phyloP scores from a whole-genome alignment of 129 eudicot genomes.

The Chrysanthemum lavandulifolium region DNA sequence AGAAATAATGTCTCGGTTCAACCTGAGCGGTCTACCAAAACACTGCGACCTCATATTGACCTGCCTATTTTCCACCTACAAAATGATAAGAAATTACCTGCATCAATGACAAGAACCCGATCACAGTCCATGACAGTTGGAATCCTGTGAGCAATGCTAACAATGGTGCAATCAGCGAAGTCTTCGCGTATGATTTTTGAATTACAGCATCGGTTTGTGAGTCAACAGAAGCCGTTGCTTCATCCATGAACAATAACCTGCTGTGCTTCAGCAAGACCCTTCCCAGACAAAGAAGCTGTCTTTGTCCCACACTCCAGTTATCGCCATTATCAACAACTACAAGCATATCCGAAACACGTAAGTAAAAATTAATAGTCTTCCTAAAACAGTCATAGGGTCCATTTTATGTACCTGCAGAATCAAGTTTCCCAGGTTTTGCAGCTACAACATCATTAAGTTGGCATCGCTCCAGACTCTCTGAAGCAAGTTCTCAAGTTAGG shows the following conservation, averaged over 20 bases:
- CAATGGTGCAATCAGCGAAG: slow-evolving; percentile 70
- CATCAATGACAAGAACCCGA: slow-evolving; percentile 82
- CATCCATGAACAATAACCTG: slow-evolving; percentile 41
- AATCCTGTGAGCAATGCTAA: slow-evolving; percentile 98
- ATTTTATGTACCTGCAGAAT: slow-evolving; percentile 27
- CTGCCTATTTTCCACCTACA: neutral
- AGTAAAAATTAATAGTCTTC: neutral
- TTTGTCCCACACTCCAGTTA: slow-evolving; percentile 44
- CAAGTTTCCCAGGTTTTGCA: slow-evolving; percentile 41
- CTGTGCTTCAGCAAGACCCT: slow-evolving; percentile 39
- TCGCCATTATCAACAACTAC: slow-evolving; percentile 40
- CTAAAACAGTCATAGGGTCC: neutral
- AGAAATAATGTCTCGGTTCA: too few species aligned
- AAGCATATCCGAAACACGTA: neutral
- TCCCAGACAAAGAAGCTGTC: slow-evolving; percentile 82
- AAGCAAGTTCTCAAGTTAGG: slow-evolving; percentile 15
- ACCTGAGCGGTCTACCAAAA: too few species aligned
- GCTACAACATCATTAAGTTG: slow-evolving; percentile 39
- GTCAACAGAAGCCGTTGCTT: slow-evolving; percentile 43
- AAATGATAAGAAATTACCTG: slow-evolving; percentile 42
- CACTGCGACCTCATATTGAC: too few species aligned
- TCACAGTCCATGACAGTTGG: slow-evolving; percentile 99
- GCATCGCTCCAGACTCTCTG: slow-evolving; percentile 80
- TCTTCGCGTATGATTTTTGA: slow-evolving; percentile 89
- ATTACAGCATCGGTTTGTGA: slow-evolving; percentile 74